Percentiles rank a stretch among this genome's conserved stretches.
Evolutionary conservation across 2,329 filamentous ascomycete genomes (phyloP).

Genomic region (Sclerotinia subarctica): DNA sequence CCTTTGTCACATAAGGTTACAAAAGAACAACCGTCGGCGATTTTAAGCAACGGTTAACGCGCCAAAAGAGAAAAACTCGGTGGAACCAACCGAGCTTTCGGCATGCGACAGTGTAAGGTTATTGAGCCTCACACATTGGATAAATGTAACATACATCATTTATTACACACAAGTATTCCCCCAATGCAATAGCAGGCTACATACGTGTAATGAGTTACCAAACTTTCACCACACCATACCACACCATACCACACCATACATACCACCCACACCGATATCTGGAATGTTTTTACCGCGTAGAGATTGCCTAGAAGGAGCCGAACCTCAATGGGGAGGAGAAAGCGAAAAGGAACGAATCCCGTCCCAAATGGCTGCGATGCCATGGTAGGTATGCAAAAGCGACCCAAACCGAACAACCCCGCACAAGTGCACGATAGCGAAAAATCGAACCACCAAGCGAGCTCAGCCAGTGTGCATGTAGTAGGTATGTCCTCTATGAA

Average conservation of each 20-base stretch:
- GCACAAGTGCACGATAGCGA: background rate
- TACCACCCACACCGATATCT: background rate
- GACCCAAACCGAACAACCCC: background rate
- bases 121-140: constrained; percentile 6
- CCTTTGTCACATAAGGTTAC: background rate
- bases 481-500: too few species aligned
- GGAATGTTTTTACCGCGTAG: background rate
- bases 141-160: constrained; percentile 9
- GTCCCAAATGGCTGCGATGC: background rate
- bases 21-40: constrained; percentile 7
- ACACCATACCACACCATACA: background rate
- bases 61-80: background rate
- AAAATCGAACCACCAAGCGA: background rate
- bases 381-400: background rate
- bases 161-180: background rate
- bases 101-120: background rate
- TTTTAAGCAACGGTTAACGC: background rate
- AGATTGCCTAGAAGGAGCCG: background rate
- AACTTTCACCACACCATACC: constrained; percentile 2
- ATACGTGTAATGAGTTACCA: constrained; percentile 1
- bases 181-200: constrained; percentile 4
- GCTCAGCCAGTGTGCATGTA: background rate
- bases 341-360: constrained; percentile 4
- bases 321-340: background rate
- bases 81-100: background rate